Conservation (phyloP, 2,329 filamentous ascomycete species). For the Colletotrichum musae region DNA sequence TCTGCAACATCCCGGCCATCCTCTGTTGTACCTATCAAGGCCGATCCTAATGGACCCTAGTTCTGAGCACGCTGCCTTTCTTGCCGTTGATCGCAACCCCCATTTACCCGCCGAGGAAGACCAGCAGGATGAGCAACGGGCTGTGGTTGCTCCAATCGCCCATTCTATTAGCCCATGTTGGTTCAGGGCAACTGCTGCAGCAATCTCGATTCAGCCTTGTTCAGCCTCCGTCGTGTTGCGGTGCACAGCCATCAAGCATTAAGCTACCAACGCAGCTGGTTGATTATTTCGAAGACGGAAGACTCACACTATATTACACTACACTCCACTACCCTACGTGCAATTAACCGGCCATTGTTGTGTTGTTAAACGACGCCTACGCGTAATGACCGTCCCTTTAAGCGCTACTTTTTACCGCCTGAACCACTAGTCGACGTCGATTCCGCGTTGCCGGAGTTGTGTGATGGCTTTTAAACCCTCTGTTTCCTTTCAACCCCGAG, state of each 20-base stretch:
- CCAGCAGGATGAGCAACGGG: too few species aligned
- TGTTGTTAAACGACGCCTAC: not conserved
- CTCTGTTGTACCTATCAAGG: not conserved
- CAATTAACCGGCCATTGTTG: too few species aligned
- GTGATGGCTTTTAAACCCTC: too few species aligned
- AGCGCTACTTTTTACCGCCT: not conserved
- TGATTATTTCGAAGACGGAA: too few species aligned
- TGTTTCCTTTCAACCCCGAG: too few species aligned
- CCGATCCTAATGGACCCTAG: not conserved
- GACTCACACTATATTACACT: not conserved
- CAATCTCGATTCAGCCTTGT: conserved; percentile 34
- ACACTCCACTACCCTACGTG: not conserved
- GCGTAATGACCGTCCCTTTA: not conserved
- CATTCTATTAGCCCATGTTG: too few species aligned
- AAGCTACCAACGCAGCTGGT: too few species aligned
- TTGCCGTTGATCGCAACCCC: too few species aligned
- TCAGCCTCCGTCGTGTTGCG: conserved; percentile 6
- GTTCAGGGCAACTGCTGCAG: not conserved
- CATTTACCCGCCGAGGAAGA: too few species aligned
- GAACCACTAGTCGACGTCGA: not conserved
- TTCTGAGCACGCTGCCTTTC: too few species aligned
- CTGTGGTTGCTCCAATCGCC: too few species aligned
- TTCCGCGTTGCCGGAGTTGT: not conserved
- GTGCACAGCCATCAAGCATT: too few species aligned
- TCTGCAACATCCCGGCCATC: conserved; percentile 24